Conservation (phyloP, 805 yeast species). For the Saccharomycopsis vini region DNA sequence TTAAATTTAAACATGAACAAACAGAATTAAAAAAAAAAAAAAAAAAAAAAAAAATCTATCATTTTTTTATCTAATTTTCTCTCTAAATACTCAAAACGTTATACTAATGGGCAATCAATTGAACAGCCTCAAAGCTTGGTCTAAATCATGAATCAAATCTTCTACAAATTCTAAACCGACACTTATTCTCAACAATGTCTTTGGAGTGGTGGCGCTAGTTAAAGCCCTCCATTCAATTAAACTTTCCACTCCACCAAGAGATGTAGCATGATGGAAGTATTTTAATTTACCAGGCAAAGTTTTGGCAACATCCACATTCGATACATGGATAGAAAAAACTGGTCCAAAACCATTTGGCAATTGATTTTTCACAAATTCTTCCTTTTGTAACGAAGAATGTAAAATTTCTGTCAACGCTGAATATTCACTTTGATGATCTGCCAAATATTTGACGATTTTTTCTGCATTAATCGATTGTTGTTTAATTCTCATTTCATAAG, state of each 20-base stretch:
- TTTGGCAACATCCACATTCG: conserved; percentile 46
- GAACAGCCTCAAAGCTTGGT: conserved; percentile 36
- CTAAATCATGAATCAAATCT: conserved; percentile 69
- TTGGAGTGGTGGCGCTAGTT: conserved; percentile 49
- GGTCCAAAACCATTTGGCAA: conserved; percentile 62
- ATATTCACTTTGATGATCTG: conserved; percentile 38
- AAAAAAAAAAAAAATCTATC: no score
- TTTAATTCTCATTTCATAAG: conserved; percentile 62
- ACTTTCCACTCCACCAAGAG: conserved; percentile 88
- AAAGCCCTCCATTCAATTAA: conserved; percentile 85
- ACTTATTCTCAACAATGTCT: conserved; percentile 61
- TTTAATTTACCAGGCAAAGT: conserved; percentile 54
- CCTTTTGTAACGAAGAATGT: conserved; percentile 75
- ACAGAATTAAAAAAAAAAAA: no score
- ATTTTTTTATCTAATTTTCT: no score
- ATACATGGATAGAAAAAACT: conserved; percentile 58
- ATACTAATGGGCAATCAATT: no score
- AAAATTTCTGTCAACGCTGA: conserved; percentile 42
- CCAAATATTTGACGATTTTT: conserved; percentile 49
- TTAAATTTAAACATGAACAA: no score
- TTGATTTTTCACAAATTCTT: conserved; percentile 57
- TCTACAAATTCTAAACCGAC: conserved; percentile 71
- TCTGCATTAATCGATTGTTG: conserved; percentile 59
- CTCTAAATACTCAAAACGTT: no score
- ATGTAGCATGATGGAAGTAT: conserved; percentile 83